Evolutionary conservation across 1,284 basidiomycete species (phyloP), one percentile per base, ranked within the genome.

Genomic region (Prillingera fragicola): DNA sequence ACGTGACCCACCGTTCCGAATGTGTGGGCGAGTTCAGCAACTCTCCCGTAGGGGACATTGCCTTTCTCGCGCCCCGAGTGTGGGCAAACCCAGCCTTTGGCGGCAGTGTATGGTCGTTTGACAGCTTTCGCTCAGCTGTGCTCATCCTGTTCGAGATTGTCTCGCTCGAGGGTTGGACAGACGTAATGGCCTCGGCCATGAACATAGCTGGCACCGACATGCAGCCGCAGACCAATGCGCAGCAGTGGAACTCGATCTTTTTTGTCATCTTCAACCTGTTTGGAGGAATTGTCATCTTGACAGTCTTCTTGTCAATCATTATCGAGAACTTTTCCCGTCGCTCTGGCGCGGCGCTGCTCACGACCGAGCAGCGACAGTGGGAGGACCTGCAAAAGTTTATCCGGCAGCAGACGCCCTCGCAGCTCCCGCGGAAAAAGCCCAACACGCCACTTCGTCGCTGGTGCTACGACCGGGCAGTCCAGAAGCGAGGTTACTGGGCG

Each of bases 81-180:
- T 97, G 94, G 94, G 77, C 81, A 43, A 87, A 92, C 60, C 91
- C 94, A 8, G 77, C 78, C 3, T 83, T 82, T 12, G 85, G 59
- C 8, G 54, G 50, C 35, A 91, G 87, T 5, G 78, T 78, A 3
- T 97, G 92, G 74, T 85, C 85, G 0, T 98, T 97, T 60, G 94
- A 98, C 69, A 82, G 78, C 15, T 97, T 98, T 73, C 77, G 81
- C 10, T 75, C 83, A 5, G 85, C 88, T 0, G 75, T 97, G 35
- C 78, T 97, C 39, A 96, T 97, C 59, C 77, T 97, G 3, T 97
- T 97, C 62, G 94, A 98, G 72, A 94, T 95, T 60, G 88, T 97
- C 28, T 95, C 90, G 0, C 74, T 96, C 35, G 87, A 96, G 70
- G 94, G 94, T 3, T 97, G 94, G 94, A 81, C 87, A 27, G 86